Conservation (phyloP, 2,329 filamentous ascomycete species). For the Metarhizium guizhouense region DNA sequence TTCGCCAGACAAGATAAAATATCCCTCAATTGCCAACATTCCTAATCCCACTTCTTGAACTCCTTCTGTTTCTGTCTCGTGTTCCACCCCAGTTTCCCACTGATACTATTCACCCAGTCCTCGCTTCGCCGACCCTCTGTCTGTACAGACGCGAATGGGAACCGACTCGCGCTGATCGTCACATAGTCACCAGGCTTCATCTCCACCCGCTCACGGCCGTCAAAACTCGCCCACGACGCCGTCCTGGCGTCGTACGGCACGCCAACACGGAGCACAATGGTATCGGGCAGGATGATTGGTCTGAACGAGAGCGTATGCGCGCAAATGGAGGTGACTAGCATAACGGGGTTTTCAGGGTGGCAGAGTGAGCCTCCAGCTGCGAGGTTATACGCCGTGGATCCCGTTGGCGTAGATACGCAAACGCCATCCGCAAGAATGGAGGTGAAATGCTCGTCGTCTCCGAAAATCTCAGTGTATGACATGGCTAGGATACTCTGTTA, state of each 20-base stretch:
- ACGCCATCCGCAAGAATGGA: conserved; percentile 88
- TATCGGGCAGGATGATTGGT: conserved; percentile 94
- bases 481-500: conserved; percentile 50
- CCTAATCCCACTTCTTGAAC: conserved; percentile 37
- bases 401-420: conserved; percentile 89
- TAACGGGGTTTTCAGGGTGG: conserved; percentile 93
- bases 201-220: conserved; percentile 83
- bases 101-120: conserved; percentile 78
- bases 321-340: conserved; percentile 88
- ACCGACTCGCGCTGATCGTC: conserved; percentile 71
- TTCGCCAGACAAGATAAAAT: neutral
- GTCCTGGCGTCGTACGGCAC: conserved; percentile 92
- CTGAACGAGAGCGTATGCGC: conserved; percentile 92
- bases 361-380: conserved; percentile 92
- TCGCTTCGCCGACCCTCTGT: conserved; percentile 59
- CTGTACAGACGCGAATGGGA: conserved; percentile 71
- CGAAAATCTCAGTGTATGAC: conserved; percentile 86
- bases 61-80: conserved; percentile 68
- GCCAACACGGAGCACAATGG: conserved; percentile 83
- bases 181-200: conserved; percentile 73
- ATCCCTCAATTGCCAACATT: neutral
- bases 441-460: conserved; percentile 91
- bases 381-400: conserved; percentile 91
- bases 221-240: conserved; percentile 94
- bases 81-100: conserved; percentile 73